Evolutionary conservation across 352 stramenopile species (phyloP).

Genomic region (Phytophthora idaei): DNA sequence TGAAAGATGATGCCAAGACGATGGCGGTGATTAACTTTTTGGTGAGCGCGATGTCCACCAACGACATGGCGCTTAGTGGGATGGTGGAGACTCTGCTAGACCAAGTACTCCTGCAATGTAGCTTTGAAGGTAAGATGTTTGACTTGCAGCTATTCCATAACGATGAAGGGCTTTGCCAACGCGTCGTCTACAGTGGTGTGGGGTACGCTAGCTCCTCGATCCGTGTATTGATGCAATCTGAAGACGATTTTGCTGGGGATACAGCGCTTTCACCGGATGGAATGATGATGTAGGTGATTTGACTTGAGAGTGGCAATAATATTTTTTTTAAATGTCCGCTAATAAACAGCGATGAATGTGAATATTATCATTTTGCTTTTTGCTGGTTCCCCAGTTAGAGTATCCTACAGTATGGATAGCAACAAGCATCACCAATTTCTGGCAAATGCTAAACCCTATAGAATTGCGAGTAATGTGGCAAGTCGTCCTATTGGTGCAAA

Average conservation of each 20-base stretch:
- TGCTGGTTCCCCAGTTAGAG: no score
- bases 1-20: background rate
- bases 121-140: conserved; percentile 52
- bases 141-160: conserved; percentile 68
- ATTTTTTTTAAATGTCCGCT: no score
- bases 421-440: no score
- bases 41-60: background rate
- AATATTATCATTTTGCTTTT: no score
- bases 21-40: background rate
- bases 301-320: background rate
- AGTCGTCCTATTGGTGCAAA: background rate
- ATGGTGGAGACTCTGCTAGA: background rate
- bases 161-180: conserved; percentile 80
- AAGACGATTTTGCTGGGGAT: conserved; percentile 29
- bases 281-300: conserved; percentile 91
- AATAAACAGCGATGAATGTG: no score
- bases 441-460: no score
- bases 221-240: no score
- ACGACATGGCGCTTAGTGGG: background rate
- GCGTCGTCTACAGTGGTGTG: conserved; percentile 66
- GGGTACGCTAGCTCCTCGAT: conserved; percentile 12
- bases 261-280: conserved; percentile 69
- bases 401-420: no score
- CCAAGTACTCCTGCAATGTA: background rate
- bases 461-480: no score